Evolutionary conservation across 495 filamentous ascomycete genomes (phyloP).

Genomic region (Annulohypoxylon nitens): DNA sequence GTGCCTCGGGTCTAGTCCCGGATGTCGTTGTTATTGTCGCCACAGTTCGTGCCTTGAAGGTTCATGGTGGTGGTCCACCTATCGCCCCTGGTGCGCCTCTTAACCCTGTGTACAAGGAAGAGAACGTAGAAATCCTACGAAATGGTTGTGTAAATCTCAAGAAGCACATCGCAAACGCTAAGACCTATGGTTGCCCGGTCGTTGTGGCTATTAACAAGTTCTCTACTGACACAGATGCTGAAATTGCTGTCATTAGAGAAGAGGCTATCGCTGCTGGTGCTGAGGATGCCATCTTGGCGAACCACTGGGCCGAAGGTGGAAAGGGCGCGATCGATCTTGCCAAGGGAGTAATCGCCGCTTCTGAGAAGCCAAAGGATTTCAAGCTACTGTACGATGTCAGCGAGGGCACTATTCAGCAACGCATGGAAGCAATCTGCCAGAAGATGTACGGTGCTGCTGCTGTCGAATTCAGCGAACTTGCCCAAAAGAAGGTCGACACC

Average conservation of each 20-base stretch:
- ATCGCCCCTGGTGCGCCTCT: constrained; percentile 88
- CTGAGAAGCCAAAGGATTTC: constrained; percentile 88
- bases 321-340: constrained; percentile 91
- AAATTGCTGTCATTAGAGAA: constrained; percentile 88
- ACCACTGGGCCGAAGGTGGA: constrained; percentile 98
- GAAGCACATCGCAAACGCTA: constrained; percentile 93
- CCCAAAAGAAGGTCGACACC: constrained; percentile 94
- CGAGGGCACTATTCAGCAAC: constrained; percentile 80
- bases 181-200: constrained; percentile 90
- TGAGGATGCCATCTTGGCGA: constrained; percentile 91
- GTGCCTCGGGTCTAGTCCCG: constrained; percentile 89
- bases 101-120: constrained; percentile 86
- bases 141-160: constrained; percentile 92
- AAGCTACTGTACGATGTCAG: constrained; percentile 87
- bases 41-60: constrained; percentile 94
- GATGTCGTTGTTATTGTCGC: constrained; percentile 96
- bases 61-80: constrained; percentile 93
- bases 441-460: constrained; percentile 93
- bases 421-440: constrained; percentile 90
- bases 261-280: constrained; percentile 94
- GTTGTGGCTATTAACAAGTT: constrained; percentile 98
- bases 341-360: constrained; percentile 84
- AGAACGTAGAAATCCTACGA: constrained; percentile 91
- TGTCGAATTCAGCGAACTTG: constrained; percentile 93
- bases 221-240: constrained; percentile 91